Percentiles rank a stretch among this genome's conserved stretches.
Conservation (phyloP, 2,329 filamentous ascomycete species). For the Trichoderma citrinoviride region DNA sequence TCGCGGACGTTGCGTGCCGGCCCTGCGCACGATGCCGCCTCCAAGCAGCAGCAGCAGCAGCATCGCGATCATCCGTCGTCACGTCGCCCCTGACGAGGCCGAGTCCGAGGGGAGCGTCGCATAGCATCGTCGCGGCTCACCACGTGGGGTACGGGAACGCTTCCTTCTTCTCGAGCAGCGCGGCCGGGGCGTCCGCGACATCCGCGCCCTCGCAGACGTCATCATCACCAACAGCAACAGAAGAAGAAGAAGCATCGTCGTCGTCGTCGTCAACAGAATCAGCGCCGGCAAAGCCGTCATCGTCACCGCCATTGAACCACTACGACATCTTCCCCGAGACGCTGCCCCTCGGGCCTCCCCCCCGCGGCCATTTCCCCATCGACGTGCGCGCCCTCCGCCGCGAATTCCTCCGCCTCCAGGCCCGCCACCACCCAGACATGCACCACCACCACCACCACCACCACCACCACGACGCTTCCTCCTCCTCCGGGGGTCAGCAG, state of each 20-base stretch:
- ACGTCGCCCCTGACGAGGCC: background rate
- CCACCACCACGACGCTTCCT: too few relatives aligned
- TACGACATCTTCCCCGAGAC: conserved; percentile 87
- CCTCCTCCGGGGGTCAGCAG: too few relatives aligned
- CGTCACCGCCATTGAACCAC: conserved; percentile 50
- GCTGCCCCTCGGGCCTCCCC: conserved; percentile 74
- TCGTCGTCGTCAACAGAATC: conserved; percentile 32
- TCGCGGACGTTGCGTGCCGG: conserved; percentile 33
- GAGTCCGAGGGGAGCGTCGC: background rate
- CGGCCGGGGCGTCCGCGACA: background rate
- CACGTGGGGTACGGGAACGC: background rate
- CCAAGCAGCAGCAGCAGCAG: too few relatives aligned
- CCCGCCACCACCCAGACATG: conserved; percentile 71
- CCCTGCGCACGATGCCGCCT: conserved; percentile 37
- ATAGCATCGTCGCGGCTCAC: too few relatives aligned
- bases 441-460: conserved; percentile 33
- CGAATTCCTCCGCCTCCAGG: conserved; percentile 85
- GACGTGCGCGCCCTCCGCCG: conserved; percentile 67
- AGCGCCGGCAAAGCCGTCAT: background rate
- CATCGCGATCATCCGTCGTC: conserved; percentile 30
- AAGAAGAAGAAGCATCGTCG: background rate
- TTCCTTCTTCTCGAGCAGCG: background rate
- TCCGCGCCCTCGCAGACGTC: conserved; percentile 2
- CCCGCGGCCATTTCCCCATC: conserved; percentile 71
- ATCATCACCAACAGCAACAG: conserved; percentile 1